Base-by-base conservation (phyloP, 352 stramenopile genomes). In the Phytophthora cryptogea region DNA sequence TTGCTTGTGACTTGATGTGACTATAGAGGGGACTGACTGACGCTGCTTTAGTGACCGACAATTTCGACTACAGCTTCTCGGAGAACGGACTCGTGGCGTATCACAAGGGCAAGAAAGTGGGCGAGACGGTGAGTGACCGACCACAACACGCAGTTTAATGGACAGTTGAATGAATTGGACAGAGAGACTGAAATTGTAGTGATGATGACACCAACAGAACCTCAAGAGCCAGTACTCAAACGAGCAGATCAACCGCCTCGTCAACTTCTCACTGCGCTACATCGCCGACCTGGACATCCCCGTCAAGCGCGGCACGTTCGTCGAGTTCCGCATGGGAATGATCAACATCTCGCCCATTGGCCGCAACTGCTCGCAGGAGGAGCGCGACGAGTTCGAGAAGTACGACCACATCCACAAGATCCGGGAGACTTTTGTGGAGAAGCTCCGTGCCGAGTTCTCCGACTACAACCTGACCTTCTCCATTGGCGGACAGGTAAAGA, bases 271-370 rank as follows among this genome's bases (percentile, higher is more conserved):
- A 11, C 75, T 99, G 66, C 89, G 86, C 63, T 99, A 98, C 83
- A 85, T 97, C 51, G 89, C 88, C 0, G 84, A 93, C 53, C 65
- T 99, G 54, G 92, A 99, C 72, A 97, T 99, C 64, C 96, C 96
- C n/a, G 77, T 99, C 62, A 99, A 99, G 89, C 79, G 95, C 57
- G 97, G 97, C 55, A 99, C 97, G 27, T 99, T 99, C 73, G 85
- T 99, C 50, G 97, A 99, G 84, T 99, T 99, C 79, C 90, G 97
- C 58, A 98, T 94, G 70, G 97, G 97, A 7, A 99, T 99, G 97
- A 92, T 99, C 59, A 99, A 99, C 81, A 96, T 99, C 63, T 99
- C 94, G 53, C 97, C 97, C 31, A 99, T 99, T 64, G 97, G 97
- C 45, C 90, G 97, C 42, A 98, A 99, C 83, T 99, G 97, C 83